Percentiles rank a stretch among this genome's conserved stretches.
Evolutionary conservation across 2,329 filamentous ascomycete species (phyloP).

Genomic region (Aquanectria penicillioides): DNA sequence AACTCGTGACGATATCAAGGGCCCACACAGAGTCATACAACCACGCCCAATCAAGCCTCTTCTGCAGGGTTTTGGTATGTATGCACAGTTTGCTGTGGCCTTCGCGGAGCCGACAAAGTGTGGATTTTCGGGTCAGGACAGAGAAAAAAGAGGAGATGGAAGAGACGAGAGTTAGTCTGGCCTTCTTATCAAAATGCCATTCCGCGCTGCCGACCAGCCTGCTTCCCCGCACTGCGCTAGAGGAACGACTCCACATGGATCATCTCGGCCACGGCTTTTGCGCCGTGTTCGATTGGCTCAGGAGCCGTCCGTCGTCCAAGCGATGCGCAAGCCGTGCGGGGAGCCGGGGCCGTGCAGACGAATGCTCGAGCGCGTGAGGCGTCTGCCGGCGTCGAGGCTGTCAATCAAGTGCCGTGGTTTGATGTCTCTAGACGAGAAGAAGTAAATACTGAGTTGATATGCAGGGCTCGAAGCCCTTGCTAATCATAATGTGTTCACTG

Average conservation of each 20-base stretch:
- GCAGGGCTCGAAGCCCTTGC: no score
- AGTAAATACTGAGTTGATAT: no score
- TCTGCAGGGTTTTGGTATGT: background rate
- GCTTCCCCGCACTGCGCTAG: conserved; percentile 26
- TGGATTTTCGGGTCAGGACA: background rate
- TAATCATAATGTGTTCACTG: no score
- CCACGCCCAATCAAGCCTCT: conserved; percentile 8
- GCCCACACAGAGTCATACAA: conserved; percentile 1
- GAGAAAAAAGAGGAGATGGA: conserved; percentile 1
- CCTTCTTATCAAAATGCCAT: conserved; percentile 18
- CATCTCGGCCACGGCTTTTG: conserved; percentile 10
- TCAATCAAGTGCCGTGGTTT: no score
- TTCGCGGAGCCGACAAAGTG: conserved; percentile 14
- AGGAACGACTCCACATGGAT: conserved; percentile 18
- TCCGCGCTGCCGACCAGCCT: conserved; percentile 22
- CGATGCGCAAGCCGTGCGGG: conserved; percentile 13
- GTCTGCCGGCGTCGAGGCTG: no score
- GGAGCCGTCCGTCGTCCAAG: conserved; percentile 3
- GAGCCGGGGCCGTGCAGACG: no score
- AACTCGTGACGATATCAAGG: background rate
- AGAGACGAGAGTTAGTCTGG: conserved; percentile 11
- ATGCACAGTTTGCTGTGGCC: conserved; percentile 3
- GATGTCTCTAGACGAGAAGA: no score
- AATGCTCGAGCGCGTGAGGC: no score
- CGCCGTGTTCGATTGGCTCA: conserved; percentile 11